phyloP scores from a whole-genome alignment of 495 filamentous ascomycete species.

The Aspergillus diversus region DNA sequence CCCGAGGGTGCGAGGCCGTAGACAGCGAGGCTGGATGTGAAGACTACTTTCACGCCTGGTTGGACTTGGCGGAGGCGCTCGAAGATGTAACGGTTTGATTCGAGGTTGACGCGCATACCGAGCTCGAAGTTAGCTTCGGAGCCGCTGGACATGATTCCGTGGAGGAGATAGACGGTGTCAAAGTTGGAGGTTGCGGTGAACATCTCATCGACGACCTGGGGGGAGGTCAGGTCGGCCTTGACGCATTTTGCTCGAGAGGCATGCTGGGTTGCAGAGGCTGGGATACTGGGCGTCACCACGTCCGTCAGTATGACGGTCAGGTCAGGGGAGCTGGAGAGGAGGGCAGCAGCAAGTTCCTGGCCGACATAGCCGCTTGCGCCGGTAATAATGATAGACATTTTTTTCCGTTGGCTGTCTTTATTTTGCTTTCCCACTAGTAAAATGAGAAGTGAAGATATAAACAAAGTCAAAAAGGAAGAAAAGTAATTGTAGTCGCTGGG shows the following conservation, averaged over 20 bases:
- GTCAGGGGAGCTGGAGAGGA: conserved; percentile 57
- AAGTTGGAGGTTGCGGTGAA: conserved; percentile 46
- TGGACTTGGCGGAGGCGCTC: conserved; percentile 59
- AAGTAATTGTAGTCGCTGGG: not conserved
- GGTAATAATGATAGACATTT: conserved; percentile 71
- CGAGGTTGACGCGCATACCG: conserved; percentile 73
- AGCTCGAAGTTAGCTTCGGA: conserved; percentile 76
- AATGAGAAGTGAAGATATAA: not conserved
- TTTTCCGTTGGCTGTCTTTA: conserved; percentile 6
- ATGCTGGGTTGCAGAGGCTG: conserved; percentile 50
- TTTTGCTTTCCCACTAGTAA: not conserved
- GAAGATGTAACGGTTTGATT: conserved; percentile 67
- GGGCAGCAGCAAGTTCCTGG: conserved; percentile 63
- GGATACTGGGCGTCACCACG: conserved; percentile 58
- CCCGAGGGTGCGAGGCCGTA: conserved; percentile 57
- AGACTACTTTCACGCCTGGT: conserved; percentile 66
- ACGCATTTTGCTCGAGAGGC: conserved; percentile 50
- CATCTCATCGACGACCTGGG: conserved; percentile 60
- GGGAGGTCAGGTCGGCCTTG: conserved; percentile 64
- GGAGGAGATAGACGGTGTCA: conserved; percentile 73
- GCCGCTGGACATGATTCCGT: conserved; percentile 84
- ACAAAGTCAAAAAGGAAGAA: not conserved
- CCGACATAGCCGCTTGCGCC: conserved; percentile 74
- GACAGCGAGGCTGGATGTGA: conserved; percentile 61
- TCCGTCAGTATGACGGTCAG: conserved; percentile 68